These are phyloP conservation scores for Hyaloperonospora brassicae DNA, from an alignment of 352 stramenopile genomes.

Conservation along the genomic window DNA sequence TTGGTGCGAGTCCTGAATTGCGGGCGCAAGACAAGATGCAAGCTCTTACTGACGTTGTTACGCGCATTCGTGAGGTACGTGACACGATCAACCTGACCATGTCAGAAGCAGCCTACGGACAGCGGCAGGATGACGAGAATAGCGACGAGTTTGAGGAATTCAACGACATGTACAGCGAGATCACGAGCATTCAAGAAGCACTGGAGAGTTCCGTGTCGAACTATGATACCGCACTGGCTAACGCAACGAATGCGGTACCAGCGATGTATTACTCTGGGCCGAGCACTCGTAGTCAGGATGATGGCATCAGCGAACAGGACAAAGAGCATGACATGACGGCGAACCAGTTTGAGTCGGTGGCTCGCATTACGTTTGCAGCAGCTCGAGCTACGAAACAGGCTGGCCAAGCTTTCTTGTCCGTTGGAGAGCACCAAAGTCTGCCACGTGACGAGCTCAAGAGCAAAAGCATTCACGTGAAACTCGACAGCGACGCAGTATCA, in stretches of 20 bases:
- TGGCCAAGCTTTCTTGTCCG: slow-evolving; percentile 48
- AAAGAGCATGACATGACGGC: slow-evolving; percentile 29
- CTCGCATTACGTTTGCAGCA: slow-evolving; percentile 58
- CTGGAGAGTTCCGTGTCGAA: slow-evolving; percentile 44
- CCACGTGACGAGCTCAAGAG: slow-evolving; percentile 6
- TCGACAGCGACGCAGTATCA: slow-evolving; percentile 12
- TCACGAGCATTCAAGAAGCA: slow-evolving; percentile 46
- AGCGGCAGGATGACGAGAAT: slow-evolving; percentile 26
- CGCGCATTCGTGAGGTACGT: slow-evolving; percentile 52
- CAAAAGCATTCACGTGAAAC: slow-evolving; percentile 14
- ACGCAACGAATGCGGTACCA: slow-evolving; percentile 29
- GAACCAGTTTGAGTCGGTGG: slow-evolving; percentile 50
- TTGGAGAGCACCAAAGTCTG: slow-evolving; percentile 19
- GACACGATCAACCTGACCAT: slow-evolving; percentile 65
- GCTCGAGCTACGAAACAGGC: slow-evolving; percentile 45
- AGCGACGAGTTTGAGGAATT: slow-evolving; percentile 26
- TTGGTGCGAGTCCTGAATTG: slow-evolving; percentile 6
- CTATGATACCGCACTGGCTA: slow-evolving; percentile 39
- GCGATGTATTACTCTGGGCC: slow-evolving; percentile 30
- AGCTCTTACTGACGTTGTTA: slow-evolving; percentile 50
- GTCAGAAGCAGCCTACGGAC: slow-evolving; percentile 35
- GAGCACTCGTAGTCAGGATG: slow-evolving; percentile 20
- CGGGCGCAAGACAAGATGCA: slow-evolving; percentile 43
- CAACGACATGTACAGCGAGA: slow-evolving; percentile 48
- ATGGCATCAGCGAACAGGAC: slow-evolving; percentile 6